Conservation (phyloP, 2,329 filamentous ascomycete genomes). For the Alternaria rosae region DNA sequence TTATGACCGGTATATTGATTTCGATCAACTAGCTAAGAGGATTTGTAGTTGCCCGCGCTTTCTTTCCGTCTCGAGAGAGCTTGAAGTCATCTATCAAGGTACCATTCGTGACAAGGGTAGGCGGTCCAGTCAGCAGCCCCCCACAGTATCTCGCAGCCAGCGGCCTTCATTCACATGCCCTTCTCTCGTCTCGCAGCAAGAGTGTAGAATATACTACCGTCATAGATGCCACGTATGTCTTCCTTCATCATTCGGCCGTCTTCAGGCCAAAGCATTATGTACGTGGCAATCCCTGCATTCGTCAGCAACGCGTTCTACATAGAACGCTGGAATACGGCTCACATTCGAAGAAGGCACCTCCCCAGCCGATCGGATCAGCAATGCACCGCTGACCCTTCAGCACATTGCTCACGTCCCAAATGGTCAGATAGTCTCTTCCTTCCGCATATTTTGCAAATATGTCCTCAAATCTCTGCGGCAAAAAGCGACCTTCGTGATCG, state of each 20-base stretch:
- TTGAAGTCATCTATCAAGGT: neutral
- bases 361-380: slow-evolving; percentile 56
- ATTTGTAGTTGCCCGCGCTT: neutral
- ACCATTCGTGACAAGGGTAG: too few relatives aligned
- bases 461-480: slow-evolving; percentile 58
- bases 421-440: slow-evolving; percentile 50
- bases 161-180: neutral
- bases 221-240: slow-evolving; percentile 61
- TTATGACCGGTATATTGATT: neutral
- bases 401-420: slow-evolving; percentile 49
- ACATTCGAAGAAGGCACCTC: slow-evolving; percentile 55
- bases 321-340: slow-evolving; percentile 17
- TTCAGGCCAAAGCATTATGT: slow-evolving; percentile 62
- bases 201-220: slow-evolving; percentile 60
- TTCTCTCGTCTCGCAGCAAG: slow-evolving; percentile 26
- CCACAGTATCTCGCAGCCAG: too few relatives aligned
- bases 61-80: neutral
- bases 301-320: neutral
- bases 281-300: slow-evolving; percentile 56
- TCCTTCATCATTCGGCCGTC: slow-evolving; percentile 66
- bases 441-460: slow-evolving; percentile 56
- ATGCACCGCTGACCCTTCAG: slow-evolving; percentile 52
- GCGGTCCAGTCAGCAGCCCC: too few relatives aligned
- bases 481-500: slow-evolving; percentile 56
- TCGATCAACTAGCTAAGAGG: neutral